Percentiles rank a stretch among this genome's conserved stretches.
These are phyloP conservation scores for Cyclocybe cylindracea DNA, from an alignment of 768 basidiomycete species.

Conservation along the genomic window DNA sequence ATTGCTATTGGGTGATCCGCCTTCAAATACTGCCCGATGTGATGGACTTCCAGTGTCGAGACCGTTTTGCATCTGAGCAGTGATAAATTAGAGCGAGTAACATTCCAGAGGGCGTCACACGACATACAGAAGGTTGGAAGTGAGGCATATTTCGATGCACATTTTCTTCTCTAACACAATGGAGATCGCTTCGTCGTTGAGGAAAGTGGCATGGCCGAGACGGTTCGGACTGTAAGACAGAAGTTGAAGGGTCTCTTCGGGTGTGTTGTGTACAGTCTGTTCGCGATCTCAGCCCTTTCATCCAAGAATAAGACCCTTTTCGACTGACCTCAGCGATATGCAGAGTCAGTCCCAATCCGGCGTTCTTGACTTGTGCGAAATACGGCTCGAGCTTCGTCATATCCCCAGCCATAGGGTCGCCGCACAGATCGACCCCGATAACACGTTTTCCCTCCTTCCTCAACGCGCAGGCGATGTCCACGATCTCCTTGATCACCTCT, in stretches of 20 bases:
- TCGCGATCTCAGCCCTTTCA: background rate
- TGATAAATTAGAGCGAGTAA: background rate
- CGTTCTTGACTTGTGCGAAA: constrained; percentile 54
- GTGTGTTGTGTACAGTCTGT: constrained; percentile 48
- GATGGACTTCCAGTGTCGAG: constrained; percentile 62
- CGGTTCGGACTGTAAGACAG: constrained; percentile 66
- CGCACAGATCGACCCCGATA: constrained; percentile 82
- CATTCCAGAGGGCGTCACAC: background rate
- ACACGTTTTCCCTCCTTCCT: constrained; percentile 59
- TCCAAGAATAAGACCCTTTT: background rate
- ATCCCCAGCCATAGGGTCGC: constrained; percentile 67
- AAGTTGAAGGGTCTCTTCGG: constrained; percentile 59
- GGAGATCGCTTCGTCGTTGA: constrained; percentile 58
- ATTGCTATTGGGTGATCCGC: constrained; percentile 71
- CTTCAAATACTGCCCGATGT: constrained; percentile 66
- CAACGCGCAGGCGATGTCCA: constrained; percentile 57
- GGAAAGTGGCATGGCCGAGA: constrained; percentile 81
- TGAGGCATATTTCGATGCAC: constrained; percentile 80
- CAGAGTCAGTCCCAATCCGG: constrained; percentile 71
- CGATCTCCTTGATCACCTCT: constrained; percentile 51
- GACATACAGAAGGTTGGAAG: constrained; percentile 72
- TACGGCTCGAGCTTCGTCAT: constrained; percentile 50
- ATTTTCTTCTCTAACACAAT: constrained; percentile 54
- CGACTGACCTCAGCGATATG: constrained; percentile 79
- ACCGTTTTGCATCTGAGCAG: constrained; percentile 67